These are phyloP conservation scores for Mycosphaerella arachidis DNA, from an alignment of 2,329 filamentous ascomycete genomes.

Conservation along the genomic window DNA sequence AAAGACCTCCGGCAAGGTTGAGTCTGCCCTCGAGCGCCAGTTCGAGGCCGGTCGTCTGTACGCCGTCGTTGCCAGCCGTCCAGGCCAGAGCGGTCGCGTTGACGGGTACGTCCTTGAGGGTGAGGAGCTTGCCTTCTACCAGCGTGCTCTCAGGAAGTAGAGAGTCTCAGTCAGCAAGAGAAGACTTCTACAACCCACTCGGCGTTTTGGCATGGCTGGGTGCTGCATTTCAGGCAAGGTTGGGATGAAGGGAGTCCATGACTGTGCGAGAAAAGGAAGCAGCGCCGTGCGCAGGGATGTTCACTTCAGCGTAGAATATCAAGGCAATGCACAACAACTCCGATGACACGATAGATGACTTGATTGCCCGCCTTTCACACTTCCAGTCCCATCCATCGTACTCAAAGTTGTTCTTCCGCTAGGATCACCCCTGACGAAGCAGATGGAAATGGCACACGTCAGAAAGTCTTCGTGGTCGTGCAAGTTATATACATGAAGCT, in stretches of 20 bases:
- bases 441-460: too few species aligned
- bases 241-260: conserved; percentile 17
- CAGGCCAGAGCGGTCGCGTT: conserved; percentile 92
- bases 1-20: conserved; percentile 84
- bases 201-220: conserved; percentile 25
- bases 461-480: not conserved
- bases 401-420: too few species aligned
- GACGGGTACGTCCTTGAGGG: conserved; percentile 99
- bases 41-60: conserved; percentile 98
- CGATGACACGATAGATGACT: conserved; percentile 3
- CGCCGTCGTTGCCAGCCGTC: conserved; percentile 86
- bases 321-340: conserved; percentile 10
- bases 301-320: conserved; percentile 9
- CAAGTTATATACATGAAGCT: not conserved
- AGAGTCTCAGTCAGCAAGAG: conserved; percentile 25
- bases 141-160: conserved; percentile 99
- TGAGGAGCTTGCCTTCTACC: conserved; percentile 99
- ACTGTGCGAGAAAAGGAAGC: conserved; percentile 11
- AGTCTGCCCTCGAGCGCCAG: conserved; percentile 88
- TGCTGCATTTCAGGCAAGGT: conserved; percentile 17
- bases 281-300: conserved; percentile 7
- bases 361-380: not conserved
- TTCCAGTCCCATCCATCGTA: not conserved
- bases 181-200: conserved; percentile 10
- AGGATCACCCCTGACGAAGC: too few species aligned